Evolutionary conservation across 1,139 yeast genomes (phyloP), one percentile per base, ranked within the genome.

Genomic region (Scheffersomyces parashehatae): DNA sequence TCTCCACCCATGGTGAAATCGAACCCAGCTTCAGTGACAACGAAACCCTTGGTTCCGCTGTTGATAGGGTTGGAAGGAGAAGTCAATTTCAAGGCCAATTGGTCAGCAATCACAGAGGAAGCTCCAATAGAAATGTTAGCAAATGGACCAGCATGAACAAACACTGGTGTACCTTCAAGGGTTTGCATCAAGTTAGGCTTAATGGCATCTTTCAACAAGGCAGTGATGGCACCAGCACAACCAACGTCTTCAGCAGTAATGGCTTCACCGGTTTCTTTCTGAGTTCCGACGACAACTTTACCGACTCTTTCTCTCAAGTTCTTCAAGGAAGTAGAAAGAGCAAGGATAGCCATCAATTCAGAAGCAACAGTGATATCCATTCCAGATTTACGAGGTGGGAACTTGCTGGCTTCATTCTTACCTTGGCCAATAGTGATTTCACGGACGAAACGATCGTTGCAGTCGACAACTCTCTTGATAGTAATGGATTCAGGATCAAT

Each of bases 1-100:
- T 86, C 95, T 56, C 95, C 95, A 54, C 95, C 95, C 95, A 86
- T 86, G 35, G 93, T 85, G 65, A 86, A 86, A 63, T 86, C 95
- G 59, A 86, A 86, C 37, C 95, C 95, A 15, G 93, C 93, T 64
- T 86, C 95, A 36, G 95, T 86, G 40, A 86, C 85, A 42, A 86
- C 95, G 53, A 76, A 86, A 43, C 93, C 93, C 48, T 65, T 66
- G 46, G 61, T 51, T 16, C 75, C 76, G 44, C 61, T 64, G 54
- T 73, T 71, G 44, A 65, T 70, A 28, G 78, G 76, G 53, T 71
- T 68, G 15, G 77, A 63, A 28, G 79, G 74, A 33, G 78, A 66
- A n/a, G 79, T 69, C 54, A 86, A 70, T 58, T 85, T 84, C 64
- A 86, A 71, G 3, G 89, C 91, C 55, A 86, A 69, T 59, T 79